phyloP scores from a whole-genome alignment of 306 rosid species.

The Fragaria ananassa region DNA sequence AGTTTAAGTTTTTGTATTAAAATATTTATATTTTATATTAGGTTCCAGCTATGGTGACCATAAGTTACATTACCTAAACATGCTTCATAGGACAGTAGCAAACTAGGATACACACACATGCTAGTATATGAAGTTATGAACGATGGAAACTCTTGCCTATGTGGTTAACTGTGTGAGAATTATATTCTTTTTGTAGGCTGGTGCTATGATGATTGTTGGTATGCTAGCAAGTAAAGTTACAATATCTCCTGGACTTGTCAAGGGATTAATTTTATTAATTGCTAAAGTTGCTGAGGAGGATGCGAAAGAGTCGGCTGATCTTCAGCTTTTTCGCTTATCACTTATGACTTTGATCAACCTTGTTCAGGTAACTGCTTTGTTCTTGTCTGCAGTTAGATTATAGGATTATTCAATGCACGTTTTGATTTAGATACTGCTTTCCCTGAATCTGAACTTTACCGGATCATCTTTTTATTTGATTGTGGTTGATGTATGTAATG shows the following conservation, averaged over 20 bases:
- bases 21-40: too few relatives aligned
- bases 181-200: constrained; percentile 55
- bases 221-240: constrained; percentile 68
- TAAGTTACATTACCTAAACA: neutral
- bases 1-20: too few relatives aligned
- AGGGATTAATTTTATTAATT: constrained; percentile 62
- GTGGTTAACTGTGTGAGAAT: neutral
- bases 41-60: neutral
- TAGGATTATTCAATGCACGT: neutral
- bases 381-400: constrained; percentile 6
- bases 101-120: neutral
- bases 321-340: constrained; percentile 72
- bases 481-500: neutral
- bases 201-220: constrained; percentile 85
- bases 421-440: neutral
- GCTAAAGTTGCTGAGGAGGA: constrained; percentile 67
- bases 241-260: constrained; percentile 71
- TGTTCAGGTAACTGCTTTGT: constrained; percentile 70
- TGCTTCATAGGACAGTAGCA: neutral
- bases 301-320: constrained; percentile 53
- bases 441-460: neutral
- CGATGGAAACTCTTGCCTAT: neutral
- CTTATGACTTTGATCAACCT: constrained; percentile 74
- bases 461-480: neutral
- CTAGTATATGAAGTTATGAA: neutral